Evolutionary conservation across 73 alveolate genomes (phyloP), one percentile per base, ranked within the genome.

Genomic region (Paramecium sexaurelia): DNA sequence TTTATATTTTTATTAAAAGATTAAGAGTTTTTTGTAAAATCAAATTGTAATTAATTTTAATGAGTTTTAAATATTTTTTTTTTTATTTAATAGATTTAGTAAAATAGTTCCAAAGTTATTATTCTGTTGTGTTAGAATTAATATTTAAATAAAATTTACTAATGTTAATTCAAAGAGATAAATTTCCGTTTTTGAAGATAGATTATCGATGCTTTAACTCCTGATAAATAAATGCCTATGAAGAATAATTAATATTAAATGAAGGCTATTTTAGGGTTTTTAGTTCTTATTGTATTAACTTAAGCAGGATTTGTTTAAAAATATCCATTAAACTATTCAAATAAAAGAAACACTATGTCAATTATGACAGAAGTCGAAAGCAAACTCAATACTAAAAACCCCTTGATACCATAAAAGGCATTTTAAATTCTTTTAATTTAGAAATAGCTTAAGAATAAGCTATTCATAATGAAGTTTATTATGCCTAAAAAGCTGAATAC

Each of bases 361-460:
- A 43, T 78, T 3, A 78, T 78, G 90, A 43, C 55, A 26, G 90
- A 78, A 78, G 90, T 78, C 15, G 90, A 78, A 61, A 78, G 55
- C 90, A 78, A 78, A 43, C 7, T 78, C 75, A 0, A 78, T 41
- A 15, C 69, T 2, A 45, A 55, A 40, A 24, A 32, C 10, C 90
- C 90, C 90, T 78, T 45, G 90, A 78, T 29, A 40, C 90, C 1
- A 45, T 78, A 27, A 78, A 78, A 24, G 90, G 90, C 24, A 39
- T 78, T 45, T 43, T 78, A 22, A 33, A 78, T 26, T 10, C 41
- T 17, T 78, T 78, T 75, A 78, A 78, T 26, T 19, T 26, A 8
- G 90, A 56, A 56, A 75, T 78, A 33, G 71, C 75, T 10, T 37
- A 7, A 78, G 90, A 78, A 78, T 78, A 78, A 43, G 41, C 13